phyloP scores from a whole-genome alignment of 768 basidiomycete species.

The Russula emetica region DNA sequence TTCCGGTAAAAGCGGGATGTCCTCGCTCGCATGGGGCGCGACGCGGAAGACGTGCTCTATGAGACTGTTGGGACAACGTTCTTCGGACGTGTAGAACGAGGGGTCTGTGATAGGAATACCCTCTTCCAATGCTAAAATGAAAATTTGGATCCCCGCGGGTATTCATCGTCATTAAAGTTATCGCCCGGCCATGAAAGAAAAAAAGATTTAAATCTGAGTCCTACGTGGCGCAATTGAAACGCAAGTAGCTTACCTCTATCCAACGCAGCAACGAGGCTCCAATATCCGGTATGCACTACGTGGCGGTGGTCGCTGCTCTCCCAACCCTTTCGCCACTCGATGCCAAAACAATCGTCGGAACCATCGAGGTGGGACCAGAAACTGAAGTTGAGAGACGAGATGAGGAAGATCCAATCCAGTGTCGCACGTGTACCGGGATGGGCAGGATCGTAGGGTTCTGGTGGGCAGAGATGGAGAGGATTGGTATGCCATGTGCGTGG shows the following conservation, averaged over 20 bases:
- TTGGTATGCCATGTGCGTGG: constrained; percentile 81
- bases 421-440: constrained; percentile 44
- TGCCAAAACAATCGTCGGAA: constrained; percentile 58
- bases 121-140: constrained; percentile 61
- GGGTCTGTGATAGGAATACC: constrained; percentile 77
- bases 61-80: constrained; percentile 63
- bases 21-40: constrained; percentile 52
- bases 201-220: background rate
- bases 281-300: constrained; percentile 74
- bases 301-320: constrained; percentile 37
- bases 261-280: constrained; percentile 81
- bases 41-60: constrained; percentile 67
- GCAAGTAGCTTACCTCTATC: constrained; percentile 58
- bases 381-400: constrained; percentile 81
- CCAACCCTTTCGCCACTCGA: constrained; percentile 76
- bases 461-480: constrained; percentile 67
- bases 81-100: constrained; percentile 67
- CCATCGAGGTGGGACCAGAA: constrained; percentile 81
- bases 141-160: background rate
- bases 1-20: constrained; percentile 64
- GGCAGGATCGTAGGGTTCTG: constrained; percentile 53
- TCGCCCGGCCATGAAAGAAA: background rate
- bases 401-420: constrained; percentile 84
- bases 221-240: background rate
- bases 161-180: background rate